Evolutionary conservation across 768 basidiomycete species (phyloP).

Genomic region (Trametes cingulata): DNA sequence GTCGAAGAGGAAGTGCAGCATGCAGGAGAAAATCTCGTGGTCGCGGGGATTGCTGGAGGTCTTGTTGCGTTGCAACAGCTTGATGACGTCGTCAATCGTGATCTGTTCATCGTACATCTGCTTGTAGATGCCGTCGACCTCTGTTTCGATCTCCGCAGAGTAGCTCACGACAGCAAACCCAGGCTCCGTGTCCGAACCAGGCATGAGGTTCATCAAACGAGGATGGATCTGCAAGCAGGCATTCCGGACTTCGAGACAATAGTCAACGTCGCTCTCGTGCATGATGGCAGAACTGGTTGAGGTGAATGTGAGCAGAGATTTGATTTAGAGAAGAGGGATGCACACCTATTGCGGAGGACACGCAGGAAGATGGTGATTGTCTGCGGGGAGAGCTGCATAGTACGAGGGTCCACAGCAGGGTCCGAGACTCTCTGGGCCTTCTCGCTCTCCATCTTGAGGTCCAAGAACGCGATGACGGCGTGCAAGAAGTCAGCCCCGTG

Average conservation of each 20-base stretch:
- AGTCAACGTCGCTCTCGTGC: slow-evolving; percentile 76
- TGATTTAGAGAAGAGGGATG: slow-evolving; percentile 5
- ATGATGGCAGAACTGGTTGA: slow-evolving; percentile 67
- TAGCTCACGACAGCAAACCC: slow-evolving; percentile 90
- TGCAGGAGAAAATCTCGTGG: slow-evolving; percentile 98
- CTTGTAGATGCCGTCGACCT: slow-evolving; percentile 95
- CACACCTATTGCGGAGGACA: slow-evolving; percentile 81
- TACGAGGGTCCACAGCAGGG: slow-evolving; percentile 72
- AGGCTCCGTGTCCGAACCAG: slow-evolving; percentile 84
- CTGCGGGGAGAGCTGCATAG: slow-evolving; percentile 83
- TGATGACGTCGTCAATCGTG: slow-evolving; percentile 91
- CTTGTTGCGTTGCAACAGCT: slow-evolving; percentile 83
- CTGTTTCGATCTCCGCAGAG: slow-evolving; percentile 83
- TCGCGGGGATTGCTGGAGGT: slow-evolving; percentile 80
- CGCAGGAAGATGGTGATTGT: slow-evolving; percentile 93
- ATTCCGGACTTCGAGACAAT: slow-evolving; percentile 90
- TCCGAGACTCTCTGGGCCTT: slow-evolving; percentile 76
- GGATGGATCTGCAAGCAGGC: slow-evolving; percentile 94
- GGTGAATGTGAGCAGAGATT: background rate
- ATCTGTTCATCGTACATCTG: slow-evolving; percentile 98
- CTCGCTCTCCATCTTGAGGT: slow-evolving; percentile 92
- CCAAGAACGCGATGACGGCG: slow-evolving; percentile 84
- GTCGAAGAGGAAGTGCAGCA: slow-evolving; percentile 99
- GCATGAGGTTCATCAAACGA: slow-evolving; percentile 90
- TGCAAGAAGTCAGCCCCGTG: slow-evolving; percentile 88